Evolutionary conservation across 441 rosid species (phyloP), one percentile per base, ranked within the genome.

Genomic region (Croton setiger): DNA sequence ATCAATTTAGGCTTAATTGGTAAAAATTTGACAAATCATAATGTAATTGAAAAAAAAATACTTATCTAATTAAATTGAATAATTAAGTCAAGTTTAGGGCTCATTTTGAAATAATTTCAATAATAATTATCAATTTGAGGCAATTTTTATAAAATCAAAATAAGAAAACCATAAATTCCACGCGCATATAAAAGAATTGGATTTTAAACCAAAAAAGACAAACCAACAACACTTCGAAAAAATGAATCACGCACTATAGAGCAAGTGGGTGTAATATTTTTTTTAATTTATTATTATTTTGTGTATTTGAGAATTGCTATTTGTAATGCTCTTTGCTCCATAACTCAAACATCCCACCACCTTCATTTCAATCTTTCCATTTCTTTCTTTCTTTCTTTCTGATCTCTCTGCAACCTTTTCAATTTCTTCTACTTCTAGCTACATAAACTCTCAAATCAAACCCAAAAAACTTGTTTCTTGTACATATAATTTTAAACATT

Each of bases 301-400:
- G 44, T 5, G 37, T 43, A 43, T 63, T 63, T 14, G 52, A 36
- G 63, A 18, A 23, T 18, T 66, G 60, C 73, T 59, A 72, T 69
- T 70, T 79, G 76, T 74, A 81, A 39, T 36, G 20, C 39, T 39
- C 71, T 53, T 48, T 36, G 20, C 39, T 27, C 31, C 31, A 27
- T 0, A 27, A 27, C 23, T 68, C 39, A 60, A 81, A 79, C 88
- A 85, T 70, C 86, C 86, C 86, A 85, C 80, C 84, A 81, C 82
- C 80, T 76, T 39, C 43, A 7, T 9, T 9, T 39, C 43, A 39
- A 48, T 5, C 69, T 27, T 23, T 66, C 55, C 75, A 68, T 53
- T 66, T 51, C 70, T 60, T 62, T 47, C 73, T 67, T 49, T 68
- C n/a, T 47, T 47, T 72, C 75, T 51, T 39, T 49, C 80, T 69